Evolutionary conservation across 352 stramenopile genomes (phyloP), one percentile per base, ranked within the genome.

Genomic region (Phytophthora lateralis): DNA sequence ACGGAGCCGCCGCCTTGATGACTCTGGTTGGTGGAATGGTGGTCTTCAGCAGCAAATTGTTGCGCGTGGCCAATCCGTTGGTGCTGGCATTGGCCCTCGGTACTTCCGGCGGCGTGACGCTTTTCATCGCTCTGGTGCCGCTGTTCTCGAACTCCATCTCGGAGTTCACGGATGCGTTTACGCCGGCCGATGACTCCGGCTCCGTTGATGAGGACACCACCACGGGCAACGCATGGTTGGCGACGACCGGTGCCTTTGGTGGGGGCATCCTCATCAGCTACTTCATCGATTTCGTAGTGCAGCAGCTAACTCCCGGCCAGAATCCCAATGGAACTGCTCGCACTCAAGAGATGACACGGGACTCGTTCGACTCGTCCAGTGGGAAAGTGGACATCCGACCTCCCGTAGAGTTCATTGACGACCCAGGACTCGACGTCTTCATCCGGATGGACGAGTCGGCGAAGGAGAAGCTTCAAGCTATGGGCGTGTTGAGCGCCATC

Each of bases 401-500:
- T 0, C 60, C 60, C 0, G 63, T 75, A 8, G 66, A 80, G 67
- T 74, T 77, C 34, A 63, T 72, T 32, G 51, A 70, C 34, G 66
- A 69, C 21, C 46, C 51, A 3, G 69, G 69, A 14, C 20, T 57
- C 2, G 60, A 70, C 15, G 26, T 70, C 12, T 71, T 74, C 29
- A 57, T 76, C 49, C 75, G 75, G 44, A 72, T 87, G 49, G 68
- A 76, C 42, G 70, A 89, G 45, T 45, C 66, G 5, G 68, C 73
- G 0, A 79, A 83, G 37, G 56, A 76, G 14, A 71, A 72, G 53
- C 77, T 98, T n/a, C 75, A 94, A 7, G 69, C 76, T 6, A 97
- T 97, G 82, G 93, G 96, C 10, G 47, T 98, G 6, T 81, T 96
- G 38, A 98, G 92, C 15, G 97, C 94, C 3, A 55, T 99, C 6